A percentile compares a stretch with the other conserved stretches of the same genome.
Conservation (phyloP, 768 basidiomycete genomes). For the Hebeloma cylindrosporum region DNA sequence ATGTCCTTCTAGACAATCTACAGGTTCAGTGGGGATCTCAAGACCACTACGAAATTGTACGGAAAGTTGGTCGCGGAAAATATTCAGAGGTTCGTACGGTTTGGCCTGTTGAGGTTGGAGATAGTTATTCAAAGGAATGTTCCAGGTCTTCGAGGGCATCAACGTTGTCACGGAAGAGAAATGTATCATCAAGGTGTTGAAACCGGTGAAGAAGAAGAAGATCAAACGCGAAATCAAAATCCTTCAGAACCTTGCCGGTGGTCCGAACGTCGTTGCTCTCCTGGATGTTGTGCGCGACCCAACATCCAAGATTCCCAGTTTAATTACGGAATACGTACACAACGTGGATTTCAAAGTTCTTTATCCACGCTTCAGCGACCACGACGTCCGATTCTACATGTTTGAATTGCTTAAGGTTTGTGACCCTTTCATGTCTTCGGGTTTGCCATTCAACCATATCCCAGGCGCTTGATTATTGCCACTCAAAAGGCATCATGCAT, state of each 20-base stretch:
- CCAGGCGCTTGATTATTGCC: conserved; percentile 94
- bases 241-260: conserved; percentile 92
- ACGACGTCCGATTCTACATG: conserved; percentile 96
- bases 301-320: conserved; percentile 93
- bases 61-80: conserved; percentile 94
- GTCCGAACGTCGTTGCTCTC: conserved; percentile 91
- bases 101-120: conserved; percentile 3
- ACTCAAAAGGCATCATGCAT: conserved; percentile 99
- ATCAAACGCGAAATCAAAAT: conserved; percentile 99
- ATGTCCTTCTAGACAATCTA: conserved; percentile 70
- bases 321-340: conserved; percentile 97
- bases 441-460: conserved; percentile 5
- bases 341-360: conserved; percentile 97
- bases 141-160: conserved; percentile 88
- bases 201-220: conserved; percentile 99
- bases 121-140: conserved; percentile 15
- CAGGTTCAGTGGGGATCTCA: conserved; percentile 98
- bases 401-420: conserved; percentile 88
- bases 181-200: conserved; percentile 97
- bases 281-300: conserved; percentile 96
- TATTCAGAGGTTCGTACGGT: conserved; percentile 76
- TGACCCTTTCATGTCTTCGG: not conserved
- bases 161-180: conserved; percentile 90
- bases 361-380: conserved; percentile 94
- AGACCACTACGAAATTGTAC: conserved; percentile 96